phyloP scores from a whole-genome alignment of 2,329 filamentous ascomycete species.

The Gliomastix tumulicola region DNA sequence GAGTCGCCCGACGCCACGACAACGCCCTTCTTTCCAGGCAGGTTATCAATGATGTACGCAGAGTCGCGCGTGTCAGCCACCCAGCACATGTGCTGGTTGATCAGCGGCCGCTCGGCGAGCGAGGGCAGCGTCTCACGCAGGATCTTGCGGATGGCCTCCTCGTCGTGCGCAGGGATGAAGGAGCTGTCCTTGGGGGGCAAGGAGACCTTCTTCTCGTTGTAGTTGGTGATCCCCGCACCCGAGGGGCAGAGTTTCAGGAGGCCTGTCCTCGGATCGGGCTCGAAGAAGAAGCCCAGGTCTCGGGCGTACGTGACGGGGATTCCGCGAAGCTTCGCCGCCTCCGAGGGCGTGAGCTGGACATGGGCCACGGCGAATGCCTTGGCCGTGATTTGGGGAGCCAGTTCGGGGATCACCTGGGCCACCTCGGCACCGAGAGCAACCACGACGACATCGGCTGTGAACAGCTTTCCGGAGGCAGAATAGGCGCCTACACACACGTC shows the following conservation, averaged over 20 bases:
- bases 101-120: slow-evolving; percentile 47
- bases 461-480: slow-evolving; percentile 12
- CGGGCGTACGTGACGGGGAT: slow-evolving; percentile 55
- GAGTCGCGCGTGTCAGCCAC: slow-evolving; percentile 54
- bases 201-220: slow-evolving; percentile 23
- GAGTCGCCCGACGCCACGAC: slow-evolving; percentile 50
- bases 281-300: slow-evolving; percentile 59
- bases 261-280: slow-evolving; percentile 51
- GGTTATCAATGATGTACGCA: slow-evolving; percentile 53
- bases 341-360: slow-evolving; percentile 46
- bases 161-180: slow-evolving; percentile 47
- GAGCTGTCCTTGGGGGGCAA: slow-evolving; percentile 30
- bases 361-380: slow-evolving; percentile 55
- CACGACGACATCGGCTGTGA: slow-evolving; percentile 32
- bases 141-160: slow-evolving; percentile 40
- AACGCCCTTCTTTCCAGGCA: slow-evolving; percentile 41
- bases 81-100: slow-evolving; percentile 54
- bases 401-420: slow-evolving; percentile 36
- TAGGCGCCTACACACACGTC: slow-evolving; percentile 13
- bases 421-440: slow-evolving; percentile 44
- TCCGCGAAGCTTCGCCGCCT: slow-evolving; percentile 44
- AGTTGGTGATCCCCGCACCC: slow-evolving; percentile 49
- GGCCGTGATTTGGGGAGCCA: slow-evolving; percentile 43
- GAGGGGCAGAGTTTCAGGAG: slow-evolving; percentile 54
- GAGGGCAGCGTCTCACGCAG: slow-evolving; percentile 43